Base-by-base conservation (phyloP, 192 early-diverging fungal genomes). In the Gigaspora rosea region DNA sequence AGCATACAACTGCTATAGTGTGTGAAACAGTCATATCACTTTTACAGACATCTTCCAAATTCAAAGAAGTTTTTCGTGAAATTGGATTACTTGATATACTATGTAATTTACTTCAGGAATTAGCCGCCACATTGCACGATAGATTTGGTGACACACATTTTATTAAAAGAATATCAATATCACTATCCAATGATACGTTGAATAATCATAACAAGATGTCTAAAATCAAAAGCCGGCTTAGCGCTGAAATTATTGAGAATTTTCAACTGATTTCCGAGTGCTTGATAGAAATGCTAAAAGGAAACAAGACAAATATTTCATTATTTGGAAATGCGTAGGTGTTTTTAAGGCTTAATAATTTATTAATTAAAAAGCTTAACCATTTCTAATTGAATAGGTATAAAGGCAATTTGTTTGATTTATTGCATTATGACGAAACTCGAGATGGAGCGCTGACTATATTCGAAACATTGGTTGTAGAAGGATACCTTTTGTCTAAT, bases 61-160 rank as follows among this genome's bases (percentile, higher is more conserved):
- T 90, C 56, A 80, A 87, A 56, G 84, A 82, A 62, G 88, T 86
- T 0, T 81, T 90, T 59, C 85, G 86, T 9, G 89, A 91, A 63
- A 83, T 91, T 13, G 90, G 90, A 12, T 58, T 91, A 18, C 78
- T 91, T 18, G 88, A 89, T 78, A 81, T 89, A 69, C 85, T 89
- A 58, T 84, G 84, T 36, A 85, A 82, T 12, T 81, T 88, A 56
- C 73, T 89, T 6, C 85, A 85, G 12, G 87, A 89, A 32, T 73
- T 89, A n/a, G 82, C 84, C 16, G 80, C 82, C 4, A 81, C 83
- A 2, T 78, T 89, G 4, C 69, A 79, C 13, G 79, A 84, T 2
- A 78, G 71, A 3, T 80, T 83, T 70, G 81, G 78, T 20, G 78
- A 76, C 27, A 76, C 80, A 5, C 68, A 83, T 50, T 78, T 82